Conservation (phyloP, 2,329 filamentous ascomycete genomes). For the Bimuria novae-zelandiae region DNA sequence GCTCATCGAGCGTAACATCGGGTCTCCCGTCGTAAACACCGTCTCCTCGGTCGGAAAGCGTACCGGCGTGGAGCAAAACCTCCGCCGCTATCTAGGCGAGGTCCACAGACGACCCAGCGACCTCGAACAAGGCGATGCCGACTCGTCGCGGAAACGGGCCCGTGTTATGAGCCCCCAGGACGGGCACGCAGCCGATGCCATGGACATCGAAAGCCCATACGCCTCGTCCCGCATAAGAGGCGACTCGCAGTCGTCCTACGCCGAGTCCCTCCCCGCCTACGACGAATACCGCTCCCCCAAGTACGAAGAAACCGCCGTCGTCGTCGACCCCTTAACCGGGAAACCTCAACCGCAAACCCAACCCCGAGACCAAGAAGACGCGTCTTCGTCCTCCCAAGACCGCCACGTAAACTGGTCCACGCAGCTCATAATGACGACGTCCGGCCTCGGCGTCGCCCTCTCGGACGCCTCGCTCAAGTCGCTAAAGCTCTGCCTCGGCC, state of each 20-base stretch:
- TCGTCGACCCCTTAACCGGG: conserved; percentile 33
- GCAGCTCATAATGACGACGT: conserved; percentile 85
- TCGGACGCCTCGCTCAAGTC: conserved; percentile 84
- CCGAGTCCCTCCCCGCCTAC: conserved; percentile 81
- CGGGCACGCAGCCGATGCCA: conserved; percentile 36
- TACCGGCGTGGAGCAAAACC: conserved; percentile 84
- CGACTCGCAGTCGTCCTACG: conserved; percentile 67
- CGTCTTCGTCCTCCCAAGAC: conserved; percentile 33
- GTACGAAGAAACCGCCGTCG: conserved; percentile 65
- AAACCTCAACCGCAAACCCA: conserved; percentile 25
- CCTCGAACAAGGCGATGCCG: conserved; percentile 51
- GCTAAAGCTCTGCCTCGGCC: conserved; percentile 80
- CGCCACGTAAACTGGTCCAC: conserved; percentile 70
- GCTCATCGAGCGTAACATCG: conserved; percentile 86
- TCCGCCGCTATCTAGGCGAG: conserved; percentile 78
- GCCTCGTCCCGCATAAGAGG: conserved; percentile 48
- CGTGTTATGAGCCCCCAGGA: conserved; percentile 46
- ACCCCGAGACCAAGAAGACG: too few species aligned
- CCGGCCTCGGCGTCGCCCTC: conserved; percentile 87
- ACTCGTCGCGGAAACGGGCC: conserved; percentile 47
- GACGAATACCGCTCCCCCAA: conserved; percentile 76
- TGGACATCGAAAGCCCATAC: conserved; percentile 55
- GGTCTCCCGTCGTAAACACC: conserved; percentile 79
- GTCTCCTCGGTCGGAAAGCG: conserved; percentile 81
- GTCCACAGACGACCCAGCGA: conserved; percentile 56